phyloP scores from a whole-genome alignment of 495 filamentous ascomycete species.

The Friedmanniomyces endolithicus region DNA sequence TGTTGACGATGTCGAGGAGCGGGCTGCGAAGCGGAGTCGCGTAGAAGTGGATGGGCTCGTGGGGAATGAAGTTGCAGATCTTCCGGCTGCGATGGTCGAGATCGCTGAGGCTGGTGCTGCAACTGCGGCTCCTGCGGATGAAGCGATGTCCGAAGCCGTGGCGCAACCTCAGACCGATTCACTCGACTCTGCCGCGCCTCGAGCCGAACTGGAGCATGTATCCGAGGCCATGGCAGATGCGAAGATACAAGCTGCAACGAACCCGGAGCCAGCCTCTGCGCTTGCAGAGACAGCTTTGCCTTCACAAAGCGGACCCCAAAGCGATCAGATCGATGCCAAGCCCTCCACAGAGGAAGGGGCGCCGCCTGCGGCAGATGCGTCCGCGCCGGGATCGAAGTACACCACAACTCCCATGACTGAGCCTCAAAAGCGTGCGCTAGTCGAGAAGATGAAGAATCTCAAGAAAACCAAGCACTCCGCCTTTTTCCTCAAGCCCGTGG shows the following conservation, averaged over 20 bases:
- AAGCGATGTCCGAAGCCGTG: not conserved
- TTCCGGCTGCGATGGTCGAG: not conserved
- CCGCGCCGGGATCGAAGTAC: slow-evolving; percentile 47
- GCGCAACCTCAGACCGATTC: not conserved
- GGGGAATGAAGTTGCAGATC: not conserved
- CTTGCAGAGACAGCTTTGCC: too few relatives aligned
- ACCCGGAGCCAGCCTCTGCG: not conserved
- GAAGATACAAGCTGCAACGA: not conserved
- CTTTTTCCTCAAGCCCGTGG: slow-evolving; percentile 65
- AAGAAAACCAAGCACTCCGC: slow-evolving; percentile 69
- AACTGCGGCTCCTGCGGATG: not conserved
- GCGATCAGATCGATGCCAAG: not conserved
- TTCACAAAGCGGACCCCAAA: too few relatives aligned
- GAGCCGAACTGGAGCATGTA: not conserved
- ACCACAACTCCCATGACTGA: slow-evolving; percentile 36
- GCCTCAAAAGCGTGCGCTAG: slow-evolving; percentile 44
- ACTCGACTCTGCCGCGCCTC: too few relatives aligned
- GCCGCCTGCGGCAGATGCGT: slow-evolving; percentile 4
- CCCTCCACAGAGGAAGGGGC: slow-evolving; percentile 1
- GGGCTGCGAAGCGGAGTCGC: slow-evolving; percentile 48
- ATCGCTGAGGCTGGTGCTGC: not conserved
- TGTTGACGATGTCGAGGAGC: slow-evolving; percentile 57
- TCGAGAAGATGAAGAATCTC: slow-evolving; percentile 49
- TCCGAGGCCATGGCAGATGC: not conserved
- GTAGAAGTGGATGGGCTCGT: slow-evolving; percentile 1